Evolutionary conservation across 2,329 filamentous ascomycete species (phyloP).

Genomic region (Diaporthe eres): DNA sequence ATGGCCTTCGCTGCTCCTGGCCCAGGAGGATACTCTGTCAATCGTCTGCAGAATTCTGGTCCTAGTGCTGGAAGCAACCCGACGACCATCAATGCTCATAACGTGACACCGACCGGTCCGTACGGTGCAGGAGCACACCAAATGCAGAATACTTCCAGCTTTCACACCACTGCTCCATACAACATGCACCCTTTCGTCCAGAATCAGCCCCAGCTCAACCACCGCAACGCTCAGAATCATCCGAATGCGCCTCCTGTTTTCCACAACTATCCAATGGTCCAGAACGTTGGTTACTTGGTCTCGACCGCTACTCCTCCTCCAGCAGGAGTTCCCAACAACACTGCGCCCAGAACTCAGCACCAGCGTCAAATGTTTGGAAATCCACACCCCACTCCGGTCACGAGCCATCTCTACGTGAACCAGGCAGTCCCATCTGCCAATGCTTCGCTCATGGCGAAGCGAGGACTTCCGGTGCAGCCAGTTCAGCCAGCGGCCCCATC

Average conservation of each 20-base stretch:
- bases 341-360: fast-evolving
- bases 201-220: background rate
- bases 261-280: background rate
- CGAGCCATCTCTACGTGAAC: background rate
- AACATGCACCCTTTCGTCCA: background rate
- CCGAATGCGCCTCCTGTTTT: background rate
- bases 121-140: background rate
- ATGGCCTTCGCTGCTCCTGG: background rate
- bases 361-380: background rate
- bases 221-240: background rate
- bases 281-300: background rate
- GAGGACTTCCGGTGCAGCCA: background rate
- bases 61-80: background rate
- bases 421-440: background rate
- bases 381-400: background rate
- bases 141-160: background rate
- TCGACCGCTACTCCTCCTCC: background rate
- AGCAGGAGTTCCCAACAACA: background rate
- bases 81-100: background rate
- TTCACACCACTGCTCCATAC: background rate
- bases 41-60: background rate
- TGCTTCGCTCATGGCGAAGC: too few relatives aligned
- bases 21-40: background rate
- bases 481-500: background rate
- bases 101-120: background rate